Evolutionary conservation across 192 early-diverging fungal species (phyloP).

Genomic region (Linnemannia schmuckeri): DNA sequence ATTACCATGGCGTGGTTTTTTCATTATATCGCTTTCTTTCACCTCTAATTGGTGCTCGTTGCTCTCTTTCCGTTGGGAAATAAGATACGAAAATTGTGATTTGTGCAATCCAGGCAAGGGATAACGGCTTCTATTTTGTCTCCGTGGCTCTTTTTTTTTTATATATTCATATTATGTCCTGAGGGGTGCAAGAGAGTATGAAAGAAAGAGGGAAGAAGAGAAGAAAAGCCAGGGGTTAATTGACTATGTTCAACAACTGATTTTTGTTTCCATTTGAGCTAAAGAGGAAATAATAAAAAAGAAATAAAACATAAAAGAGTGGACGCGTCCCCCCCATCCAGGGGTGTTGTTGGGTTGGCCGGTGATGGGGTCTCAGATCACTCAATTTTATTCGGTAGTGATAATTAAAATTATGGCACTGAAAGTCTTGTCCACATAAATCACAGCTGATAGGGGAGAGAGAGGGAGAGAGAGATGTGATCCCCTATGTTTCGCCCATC

Average conservation of each 20-base stretch:
- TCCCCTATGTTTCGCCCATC: constrained; percentile 1
- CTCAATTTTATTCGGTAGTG: not conserved
- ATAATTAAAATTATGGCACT: not conserved
- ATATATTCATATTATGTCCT: no score
- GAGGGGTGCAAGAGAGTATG: not conserved
- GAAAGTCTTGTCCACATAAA: not conserved
- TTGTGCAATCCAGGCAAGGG: not conserved
- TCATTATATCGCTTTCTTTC: not conserved
- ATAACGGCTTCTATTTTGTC: not conserved
- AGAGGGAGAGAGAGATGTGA: not conserved
- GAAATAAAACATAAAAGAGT: not conserved
- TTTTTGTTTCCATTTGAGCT: not conserved
- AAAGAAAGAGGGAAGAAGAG: not conserved
- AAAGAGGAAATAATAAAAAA: not conserved
- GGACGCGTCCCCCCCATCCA: not conserved
- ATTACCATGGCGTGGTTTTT: not conserved
- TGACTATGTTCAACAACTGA: not conserved
- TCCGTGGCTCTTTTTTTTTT: not conserved
- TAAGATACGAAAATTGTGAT: not conserved
- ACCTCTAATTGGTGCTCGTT: not conserved
- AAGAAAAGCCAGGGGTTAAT: not conserved
- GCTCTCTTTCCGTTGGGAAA: not conserved
- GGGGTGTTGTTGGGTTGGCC: not conserved
- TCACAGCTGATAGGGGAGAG: not conserved
- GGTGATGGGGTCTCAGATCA: constrained; percentile 5